Base-by-base conservation (phyloP, 2,329 filamentous ascomycete genomes). In the Calonectria leucothoes region DNA sequence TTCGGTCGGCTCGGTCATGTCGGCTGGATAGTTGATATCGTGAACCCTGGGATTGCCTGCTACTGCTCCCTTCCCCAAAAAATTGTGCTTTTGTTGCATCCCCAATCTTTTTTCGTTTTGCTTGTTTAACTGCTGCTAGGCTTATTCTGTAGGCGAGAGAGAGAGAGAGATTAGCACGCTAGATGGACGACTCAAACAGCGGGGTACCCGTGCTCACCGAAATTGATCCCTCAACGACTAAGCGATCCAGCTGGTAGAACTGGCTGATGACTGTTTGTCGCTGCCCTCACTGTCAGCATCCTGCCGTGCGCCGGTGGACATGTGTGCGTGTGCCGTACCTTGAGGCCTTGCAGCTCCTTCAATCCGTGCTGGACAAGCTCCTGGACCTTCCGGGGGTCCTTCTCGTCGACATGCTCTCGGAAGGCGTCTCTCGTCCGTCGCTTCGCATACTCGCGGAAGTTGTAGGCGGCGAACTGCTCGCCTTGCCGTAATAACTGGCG, bases 371-470 rank as follows among this genome's bases (percentile, higher is more conserved):
- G 95, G 79, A 98, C 90, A 80, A 98, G 87, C 85, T 98, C 95
- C 85, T 98, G 95, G 84, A 98, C 89, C 86, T 90, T 89, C 75
- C 95, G 89, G 77, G 91, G 89, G 82, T 98, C 97, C 57, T 91
- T 87, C 81, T 95, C 93, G 70, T 85, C 83, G 84, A 91, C 90
- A 85, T 97, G 90, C 84, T 98, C 95, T 80, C 94, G 91, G 85
- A 98, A 99, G 6, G 95, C 93, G 88, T 98, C 97, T 83, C 91
- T 91, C 83, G 97, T 98, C 85, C 96, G 92, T 82, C 97, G 93
- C 86, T 93, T 94, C 68, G 97, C 96, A 86, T 99, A 99, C 85
- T 98, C 96, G 86, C 97, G 92, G 90, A 98, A 99, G 87, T 98
- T 99, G 89, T 98, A 99, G 79, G 94, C 92, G 75, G 95, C 91